These are phyloP conservation scores for Volvariella volvacea DNA, from an alignment of 1,284 basidiomycete species.

Conservation along the genomic window DNA sequence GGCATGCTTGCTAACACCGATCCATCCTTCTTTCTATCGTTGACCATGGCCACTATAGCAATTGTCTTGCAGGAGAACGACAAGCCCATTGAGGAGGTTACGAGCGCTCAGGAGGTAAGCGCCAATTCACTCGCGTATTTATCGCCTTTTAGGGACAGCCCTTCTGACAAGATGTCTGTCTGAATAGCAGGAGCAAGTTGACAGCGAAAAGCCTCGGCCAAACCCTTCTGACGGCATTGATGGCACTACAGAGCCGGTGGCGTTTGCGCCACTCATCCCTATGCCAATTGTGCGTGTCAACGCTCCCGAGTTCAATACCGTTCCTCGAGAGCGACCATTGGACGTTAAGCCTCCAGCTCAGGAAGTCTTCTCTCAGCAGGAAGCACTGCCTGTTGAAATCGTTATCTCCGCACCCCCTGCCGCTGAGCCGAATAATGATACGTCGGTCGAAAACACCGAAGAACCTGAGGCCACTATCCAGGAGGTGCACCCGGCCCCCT, in stretches of 20 bases:
- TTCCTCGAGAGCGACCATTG: constrained; percentile 9
- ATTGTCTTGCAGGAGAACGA: too few relatives aligned
- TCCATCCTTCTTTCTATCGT: not conserved
- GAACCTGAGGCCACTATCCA: not conserved
- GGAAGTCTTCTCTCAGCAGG: not conserved
- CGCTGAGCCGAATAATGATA: not conserved
- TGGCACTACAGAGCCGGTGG: not conserved
- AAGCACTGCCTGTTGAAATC: not conserved
- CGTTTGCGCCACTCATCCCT: constrained; percentile 23
- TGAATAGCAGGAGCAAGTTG: too few relatives aligned
- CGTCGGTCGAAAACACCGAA: not conserved
- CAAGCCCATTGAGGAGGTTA: too few relatives aligned
- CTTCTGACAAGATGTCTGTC: too few relatives aligned
- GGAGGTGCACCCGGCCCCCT: not conserved
- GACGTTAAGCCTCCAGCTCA: not conserved
- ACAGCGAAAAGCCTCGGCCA: too few relatives aligned
- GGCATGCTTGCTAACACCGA: constrained; percentile 1
- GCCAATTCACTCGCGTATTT: too few relatives aligned
- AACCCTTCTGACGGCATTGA: not conserved
- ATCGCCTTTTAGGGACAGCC: too few relatives aligned
- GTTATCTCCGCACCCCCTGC: not conserved
- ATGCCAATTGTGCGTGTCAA: constrained; percentile 31
- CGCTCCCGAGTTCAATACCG: constrained; percentile 26
- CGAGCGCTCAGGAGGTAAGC: too few relatives aligned
- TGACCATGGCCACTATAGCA: not conserved